Evolutionary conservation across 768 basidiomycete genomes (phyloP), one percentile per base, ranked within the genome.

Genomic region (Kwoniella shandongensis): DNA sequence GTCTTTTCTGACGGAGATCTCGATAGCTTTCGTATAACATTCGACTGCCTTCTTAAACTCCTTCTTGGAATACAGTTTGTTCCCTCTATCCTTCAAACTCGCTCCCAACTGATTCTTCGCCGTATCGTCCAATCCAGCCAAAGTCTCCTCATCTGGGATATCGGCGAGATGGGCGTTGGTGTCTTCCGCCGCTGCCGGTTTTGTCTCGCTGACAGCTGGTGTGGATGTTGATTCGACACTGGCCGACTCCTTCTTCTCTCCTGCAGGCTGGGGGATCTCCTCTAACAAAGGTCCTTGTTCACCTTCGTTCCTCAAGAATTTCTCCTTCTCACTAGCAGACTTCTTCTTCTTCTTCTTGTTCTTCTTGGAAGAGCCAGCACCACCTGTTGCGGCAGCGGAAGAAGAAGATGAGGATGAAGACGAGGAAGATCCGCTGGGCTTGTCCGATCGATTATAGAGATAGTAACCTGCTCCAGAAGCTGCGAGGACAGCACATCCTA

Each of bases 391-490:
- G 15, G 55, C 29, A 7, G 41, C 35, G 17, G 40, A 27, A 13
- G 40, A 42, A 26, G 48, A 35, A 26, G 29, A 48, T 38, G 18
- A 71, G 69, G 68, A 80, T 80, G 11, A 51, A 53, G 45, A 30
- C n/a, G 69, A 72, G 63, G 68, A 69, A 15, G 72, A 62, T 47
- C 40, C 53, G 17, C 26, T 36, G 22, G 26, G 18, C 57, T 54
- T 12, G 23, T 44, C n/a, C 49, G 55, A 41, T 25, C 49, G 51
- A 38, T 30, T 56, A 70, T 79, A 78, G 51, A 78, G 59, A 78
- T 87, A 87, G 76, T 89, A 91, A 27, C 85, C 88, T 35, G 83
- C 85, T 26, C 86, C 87, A 44, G 86, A 86, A 26, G 84, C 84
- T 39, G 86, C 88, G 63, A 86, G 77, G 36, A 75, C 70, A 17